Conservation (phyloP, 495 filamentous ascomycete genomes). For the Jackrogersella multiformis region DNA sequence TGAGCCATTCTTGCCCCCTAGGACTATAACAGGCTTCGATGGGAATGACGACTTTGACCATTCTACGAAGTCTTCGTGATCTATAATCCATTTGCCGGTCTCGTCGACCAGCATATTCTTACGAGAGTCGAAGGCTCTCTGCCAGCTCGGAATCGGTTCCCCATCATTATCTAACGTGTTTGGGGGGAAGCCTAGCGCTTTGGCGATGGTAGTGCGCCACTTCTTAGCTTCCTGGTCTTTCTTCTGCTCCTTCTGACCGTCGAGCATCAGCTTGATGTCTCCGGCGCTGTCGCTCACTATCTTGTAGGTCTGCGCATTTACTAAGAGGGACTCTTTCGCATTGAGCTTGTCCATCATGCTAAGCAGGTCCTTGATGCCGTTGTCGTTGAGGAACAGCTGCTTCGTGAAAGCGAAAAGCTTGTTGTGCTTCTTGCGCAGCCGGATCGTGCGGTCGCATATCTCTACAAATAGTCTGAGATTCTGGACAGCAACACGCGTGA, state of each 20-base stretch:
- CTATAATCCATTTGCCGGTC: conserved; percentile 49
- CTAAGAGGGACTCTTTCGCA: conserved; percentile 48
- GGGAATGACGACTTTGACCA: conserved; percentile 43
- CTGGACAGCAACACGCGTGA: conserved; percentile 51
- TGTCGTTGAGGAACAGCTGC: conserved; percentile 51
- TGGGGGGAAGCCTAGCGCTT: conserved; percentile 47
- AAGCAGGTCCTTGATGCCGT: conserved; percentile 50
- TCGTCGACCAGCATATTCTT: conserved; percentile 47
- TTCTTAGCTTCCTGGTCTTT: conserved; percentile 49
- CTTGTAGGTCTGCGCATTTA: conserved; percentile 51
- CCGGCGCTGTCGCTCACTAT: conserved; percentile 49
- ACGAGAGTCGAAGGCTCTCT: conserved; percentile 48
- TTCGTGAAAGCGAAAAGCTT: conserved; percentile 48
- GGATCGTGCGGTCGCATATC: conserved; percentile 52
- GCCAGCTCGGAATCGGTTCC: conserved; percentile 51
- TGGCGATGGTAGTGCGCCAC: conserved; percentile 46
- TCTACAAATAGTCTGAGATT: conserved; percentile 54
- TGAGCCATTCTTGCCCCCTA: conserved; percentile 49
- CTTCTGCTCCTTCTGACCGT: conserved; percentile 46
- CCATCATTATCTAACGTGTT: conserved; percentile 47
- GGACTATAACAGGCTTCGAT: conserved; percentile 40
- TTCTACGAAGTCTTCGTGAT: conserved; percentile 40
- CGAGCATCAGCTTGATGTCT: conserved; percentile 48
- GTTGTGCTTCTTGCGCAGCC: conserved; percentile 48
- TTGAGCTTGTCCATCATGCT: conserved; percentile 51